Percentiles rank a stretch among this genome's conserved stretches.
Evolutionary conservation across 2,329 filamentous ascomycete genomes (phyloP).

Genomic region (Bisporella sp.): DNA sequence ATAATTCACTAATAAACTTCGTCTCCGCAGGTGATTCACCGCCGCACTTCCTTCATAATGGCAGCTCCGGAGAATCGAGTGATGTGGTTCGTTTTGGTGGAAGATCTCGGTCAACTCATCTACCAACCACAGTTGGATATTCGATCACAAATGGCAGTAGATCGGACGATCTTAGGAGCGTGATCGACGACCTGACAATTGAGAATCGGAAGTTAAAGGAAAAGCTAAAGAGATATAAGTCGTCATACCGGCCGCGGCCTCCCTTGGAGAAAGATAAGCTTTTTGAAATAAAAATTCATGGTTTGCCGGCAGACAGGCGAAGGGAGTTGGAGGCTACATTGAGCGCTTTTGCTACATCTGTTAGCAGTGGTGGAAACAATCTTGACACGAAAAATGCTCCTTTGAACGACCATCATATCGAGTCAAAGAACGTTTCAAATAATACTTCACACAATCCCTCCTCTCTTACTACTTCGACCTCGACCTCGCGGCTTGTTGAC

Average conservation of each 20-base stretch:
- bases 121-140: neutral
- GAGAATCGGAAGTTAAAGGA: conserved; percentile 76
- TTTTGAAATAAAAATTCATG: conserved; percentile 77
- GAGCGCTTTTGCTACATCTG: conserved; percentile 59
- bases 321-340: conserved; percentile 69
- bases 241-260: conserved; percentile 55
- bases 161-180: conserved; percentile 68
- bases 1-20: neutral
- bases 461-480: conserved; percentile 29
- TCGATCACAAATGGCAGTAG: conserved; percentile 14
- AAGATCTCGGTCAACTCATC: neutral
- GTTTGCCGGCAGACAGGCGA: conserved; percentile 64
- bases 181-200: conserved; percentile 82
- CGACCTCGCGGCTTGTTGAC: conserved; percentile 37
- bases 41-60: neutral
- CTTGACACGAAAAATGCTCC: conserved; percentile 27
- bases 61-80: neutral
- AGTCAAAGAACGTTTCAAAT: no score
- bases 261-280: conserved; percentile 68
- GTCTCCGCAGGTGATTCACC: neutral
- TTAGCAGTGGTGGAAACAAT: conserved; percentile 40
- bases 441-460: neutral
- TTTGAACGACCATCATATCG: no score
- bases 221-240: conserved; percentile 64
- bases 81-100: neutral